phyloP scores from a whole-genome alignment of 352 stramenopile species.

The Phytophthora megakarya region DNA sequence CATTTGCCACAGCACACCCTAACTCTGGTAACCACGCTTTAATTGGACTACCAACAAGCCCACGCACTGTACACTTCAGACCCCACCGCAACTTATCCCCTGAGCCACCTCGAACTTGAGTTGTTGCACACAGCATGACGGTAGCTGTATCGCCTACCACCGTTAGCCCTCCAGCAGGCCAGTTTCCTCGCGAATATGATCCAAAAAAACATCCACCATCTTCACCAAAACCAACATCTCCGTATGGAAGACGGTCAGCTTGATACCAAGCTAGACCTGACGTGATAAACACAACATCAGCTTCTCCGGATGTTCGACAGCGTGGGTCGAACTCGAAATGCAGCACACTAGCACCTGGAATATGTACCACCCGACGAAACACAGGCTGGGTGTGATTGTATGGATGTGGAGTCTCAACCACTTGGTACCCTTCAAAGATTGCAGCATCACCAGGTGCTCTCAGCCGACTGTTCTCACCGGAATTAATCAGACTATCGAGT shows the following conservation, averaged over 20 bases:
- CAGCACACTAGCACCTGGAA: constrained; percentile 56
- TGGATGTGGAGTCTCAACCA: constrained; percentile 70
- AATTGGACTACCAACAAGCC: constrained; percentile 28
- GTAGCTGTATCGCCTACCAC: constrained; percentile 68
- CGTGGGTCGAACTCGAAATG: constrained; percentile 75
- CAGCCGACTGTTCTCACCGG: constrained; percentile 7
- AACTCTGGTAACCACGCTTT: constrained; percentile 40
- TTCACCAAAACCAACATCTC: constrained; percentile 61
- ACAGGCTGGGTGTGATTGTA: constrained; percentile 65
- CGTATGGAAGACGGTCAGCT: constrained; percentile 60
- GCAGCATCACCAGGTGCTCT: constrained; percentile 6
- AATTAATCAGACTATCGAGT: constrained; percentile 27
- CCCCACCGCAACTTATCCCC: constrained; percentile 63
- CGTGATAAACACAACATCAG: constrained; percentile 72
- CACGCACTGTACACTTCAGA: constrained; percentile 61
- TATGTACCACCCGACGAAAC: constrained; percentile 60
- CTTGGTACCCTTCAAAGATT: constrained; percentile 49
- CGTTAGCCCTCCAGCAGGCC: constrained; percentile 57
- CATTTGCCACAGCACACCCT: constrained; percentile 39
- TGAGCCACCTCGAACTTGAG: constrained; percentile 48
- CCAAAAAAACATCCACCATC: constrained; percentile 74
- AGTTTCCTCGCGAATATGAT: constrained; percentile 53
- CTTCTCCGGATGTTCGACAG: constrained; percentile 60
- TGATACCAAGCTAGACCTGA: constrained; percentile 64
- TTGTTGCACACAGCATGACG: constrained; percentile 68